phyloP scores from a whole-genome alignment of 768 basidiomycete species.

The Suillus decipiens region DNA sequence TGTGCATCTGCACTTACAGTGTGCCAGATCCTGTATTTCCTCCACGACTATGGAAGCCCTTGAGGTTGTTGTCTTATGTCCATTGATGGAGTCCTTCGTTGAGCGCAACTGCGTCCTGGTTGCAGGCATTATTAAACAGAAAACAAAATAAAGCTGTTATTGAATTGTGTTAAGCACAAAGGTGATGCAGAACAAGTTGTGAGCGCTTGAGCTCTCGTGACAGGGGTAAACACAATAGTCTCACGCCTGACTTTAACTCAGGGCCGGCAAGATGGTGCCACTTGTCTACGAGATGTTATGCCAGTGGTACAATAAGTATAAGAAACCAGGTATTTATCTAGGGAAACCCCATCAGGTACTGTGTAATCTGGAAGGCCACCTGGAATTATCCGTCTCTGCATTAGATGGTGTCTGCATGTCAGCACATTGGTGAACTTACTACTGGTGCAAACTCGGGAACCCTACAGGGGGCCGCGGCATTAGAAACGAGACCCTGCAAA shows the following conservation, averaged over 20 bases:
- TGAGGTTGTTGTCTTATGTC: background rate
- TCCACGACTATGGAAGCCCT: background rate
- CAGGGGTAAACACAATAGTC: background rate
- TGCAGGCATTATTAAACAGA: conserved; percentile 5
- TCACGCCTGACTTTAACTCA: background rate
- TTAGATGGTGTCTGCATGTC: no score
- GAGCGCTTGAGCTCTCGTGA: background rate
- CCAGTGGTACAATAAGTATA: no score
- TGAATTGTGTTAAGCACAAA: background rate
- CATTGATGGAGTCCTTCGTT: background rate
- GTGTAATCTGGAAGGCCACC: no score
- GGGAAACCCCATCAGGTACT: no score
- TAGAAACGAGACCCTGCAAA: background rate
- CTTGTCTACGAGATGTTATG: no score
- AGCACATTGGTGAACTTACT: no score
- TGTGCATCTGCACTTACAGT: conserved; percentile 3
- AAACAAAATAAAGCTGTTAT: background rate
- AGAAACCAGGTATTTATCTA: no score
- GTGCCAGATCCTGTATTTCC: conserved; percentile 8
- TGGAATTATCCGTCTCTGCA: no score
- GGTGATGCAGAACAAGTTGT: background rate
- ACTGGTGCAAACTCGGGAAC: no score
- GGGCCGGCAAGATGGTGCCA: background rate
- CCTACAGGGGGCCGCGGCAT: no score
- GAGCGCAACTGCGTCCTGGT: background rate